phyloP scores from a whole-genome alignment of 2,329 filamentous ascomycete species.

The Arthrobotrys megalospora region DNA sequence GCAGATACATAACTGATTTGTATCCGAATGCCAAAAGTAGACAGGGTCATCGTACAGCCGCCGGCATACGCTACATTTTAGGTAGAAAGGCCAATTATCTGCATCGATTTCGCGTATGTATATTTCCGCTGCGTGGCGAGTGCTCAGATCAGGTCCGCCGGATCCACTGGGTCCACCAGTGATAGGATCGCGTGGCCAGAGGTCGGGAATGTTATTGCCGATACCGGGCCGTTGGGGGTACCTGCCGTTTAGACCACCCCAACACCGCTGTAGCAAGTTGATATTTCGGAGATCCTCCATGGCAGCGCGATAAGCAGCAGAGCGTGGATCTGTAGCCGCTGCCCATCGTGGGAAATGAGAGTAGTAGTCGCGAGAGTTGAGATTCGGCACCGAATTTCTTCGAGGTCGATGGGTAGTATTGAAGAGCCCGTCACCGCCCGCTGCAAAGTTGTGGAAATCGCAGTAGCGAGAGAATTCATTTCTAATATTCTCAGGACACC shows the following conservation, averaged over 20 bases:
- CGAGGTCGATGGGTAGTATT: background rate
- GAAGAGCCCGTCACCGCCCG: background rate
- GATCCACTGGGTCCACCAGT: background rate
- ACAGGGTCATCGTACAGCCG: conserved; percentile 43
- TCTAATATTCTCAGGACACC: conserved; percentile 26
- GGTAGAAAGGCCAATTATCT: conserved; percentile 43
- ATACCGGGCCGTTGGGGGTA: background rate
- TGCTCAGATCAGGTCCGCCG: conserved; percentile 4
- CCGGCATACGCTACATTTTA: conserved; percentile 44
- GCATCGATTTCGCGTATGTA: conserved; percentile 44
- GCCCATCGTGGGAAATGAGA: conserved; percentile 9
- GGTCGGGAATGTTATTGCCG: background rate
- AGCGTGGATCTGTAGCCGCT: background rate
- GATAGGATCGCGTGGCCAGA: background rate
- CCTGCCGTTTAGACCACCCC: background rate
- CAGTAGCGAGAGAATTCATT: conserved; percentile 30
- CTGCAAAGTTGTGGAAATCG: conserved; percentile 26
- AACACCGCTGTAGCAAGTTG: background rate
- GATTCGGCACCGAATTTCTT: background rate
- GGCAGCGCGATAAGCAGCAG: conserved; percentile 38
- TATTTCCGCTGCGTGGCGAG: conserved; percentile 6
- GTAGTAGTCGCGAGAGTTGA: background rate
- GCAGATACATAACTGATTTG: conserved; percentile 12
- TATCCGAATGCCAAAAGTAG: conserved; percentile 3
- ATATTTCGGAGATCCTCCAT: conserved; percentile 16